Percentiles rank a stretch among this genome's conserved stretches.
Evolutionary conservation across 2,329 filamentous ascomycete genomes (phyloP).

Genomic region (Trichothecium sympodiale): DNA sequence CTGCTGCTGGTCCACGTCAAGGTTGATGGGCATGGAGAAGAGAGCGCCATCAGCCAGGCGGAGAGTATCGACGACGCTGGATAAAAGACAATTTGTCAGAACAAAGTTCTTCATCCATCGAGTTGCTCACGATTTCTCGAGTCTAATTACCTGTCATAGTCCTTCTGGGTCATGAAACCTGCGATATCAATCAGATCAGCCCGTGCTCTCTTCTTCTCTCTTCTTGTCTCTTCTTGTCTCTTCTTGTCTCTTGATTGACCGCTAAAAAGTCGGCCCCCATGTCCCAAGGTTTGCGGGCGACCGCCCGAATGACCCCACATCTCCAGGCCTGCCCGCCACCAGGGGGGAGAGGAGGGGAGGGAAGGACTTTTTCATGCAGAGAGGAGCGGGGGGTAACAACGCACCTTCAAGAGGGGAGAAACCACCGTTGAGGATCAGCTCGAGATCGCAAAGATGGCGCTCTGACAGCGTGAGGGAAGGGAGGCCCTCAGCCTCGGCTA

Average conservation of each 20-base stretch:
- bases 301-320: conserved; percentile 7
- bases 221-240: too few relatives aligned
- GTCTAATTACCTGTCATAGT: conserved; percentile 73
- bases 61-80: conserved; percentile 79
- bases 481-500: conserved; percentile 73
- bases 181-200: conserved; percentile 10
- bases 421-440: conserved; percentile 92
- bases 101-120: too few relatives aligned
- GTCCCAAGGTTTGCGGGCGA: conserved; percentile 8
- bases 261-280: background rate
- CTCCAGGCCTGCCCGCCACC: conserved; percentile 1
- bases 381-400: conserved; percentile 17
- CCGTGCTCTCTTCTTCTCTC: conserved; percentile 2
- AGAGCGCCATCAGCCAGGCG: conserved; percentile 81
- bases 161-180: conserved; percentile 96
- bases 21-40: conserved; percentile 93
- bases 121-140: conserved; percentile 3
- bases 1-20: conserved; percentile 67
- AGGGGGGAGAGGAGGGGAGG: conserved; percentile 3
- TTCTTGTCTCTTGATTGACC: background rate
- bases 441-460: conserved; percentile 94
- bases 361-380: background rate
- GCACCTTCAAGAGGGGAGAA: conserved; percentile 94
- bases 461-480: conserved; percentile 79
- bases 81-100: conserved; percentile 15